A percentile compares a stretch with the other conserved stretches of the same genome.
These are phyloP conservation scores for Podospora pseudopauciseta DNA, from an alignment of 495 filamentous ascomycete genomes.

Conservation along the genomic window DNA sequence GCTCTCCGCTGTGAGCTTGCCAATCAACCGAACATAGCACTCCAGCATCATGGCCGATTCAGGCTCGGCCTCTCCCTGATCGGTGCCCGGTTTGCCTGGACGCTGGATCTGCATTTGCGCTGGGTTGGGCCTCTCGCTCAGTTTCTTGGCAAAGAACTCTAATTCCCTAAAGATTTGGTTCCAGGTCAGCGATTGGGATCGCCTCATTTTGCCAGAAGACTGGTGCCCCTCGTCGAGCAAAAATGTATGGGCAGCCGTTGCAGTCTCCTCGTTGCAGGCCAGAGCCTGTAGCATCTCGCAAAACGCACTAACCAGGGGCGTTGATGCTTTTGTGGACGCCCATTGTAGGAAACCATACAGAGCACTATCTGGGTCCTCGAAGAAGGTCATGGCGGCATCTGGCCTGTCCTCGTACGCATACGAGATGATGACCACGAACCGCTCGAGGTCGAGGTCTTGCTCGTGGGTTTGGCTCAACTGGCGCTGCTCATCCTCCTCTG, in stretches of 20 bases:
- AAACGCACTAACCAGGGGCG: slow-evolving; percentile 88
- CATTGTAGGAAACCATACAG: slow-evolving; percentile 91
- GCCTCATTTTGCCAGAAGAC: slow-evolving; percentile 67
- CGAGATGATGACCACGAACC: slow-evolving; percentile 86
- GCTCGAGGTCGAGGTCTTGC: slow-evolving; percentile 78
- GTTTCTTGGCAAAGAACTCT: slow-evolving; percentile 64
- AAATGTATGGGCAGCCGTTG: slow-evolving; percentile 78
- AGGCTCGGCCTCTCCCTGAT: slow-evolving; percentile 65
- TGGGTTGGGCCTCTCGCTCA: slow-evolving; percentile 58
- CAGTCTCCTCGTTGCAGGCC: slow-evolving; percentile 73
- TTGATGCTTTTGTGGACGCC: slow-evolving; percentile 88
- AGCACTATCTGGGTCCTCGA: slow-evolving; percentile 84
- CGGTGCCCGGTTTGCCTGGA: slow-evolving; percentile 51
- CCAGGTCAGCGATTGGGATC: slow-evolving; percentile 82
- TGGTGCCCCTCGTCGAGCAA: slow-evolving; percentile 79
- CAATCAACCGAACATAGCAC: slow-evolving; percentile 82
- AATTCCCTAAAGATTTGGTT: slow-evolving; percentile 87
- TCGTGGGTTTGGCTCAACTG: slow-evolving; percentile 65
- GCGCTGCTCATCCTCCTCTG: slow-evolving; percentile 84
- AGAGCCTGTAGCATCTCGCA: slow-evolving; percentile 91
- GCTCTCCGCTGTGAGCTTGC: slow-evolving; percentile 70
- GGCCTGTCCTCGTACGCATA: slow-evolving; percentile 82
- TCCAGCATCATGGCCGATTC: slow-evolving; percentile 90
- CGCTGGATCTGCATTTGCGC: slow-evolving; percentile 56
- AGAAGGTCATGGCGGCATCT: slow-evolving; percentile 81